phyloP scores from a whole-genome alignment of 225 moss, liverwort and hornwort species.

The Antitrichia curtipendula region DNA sequence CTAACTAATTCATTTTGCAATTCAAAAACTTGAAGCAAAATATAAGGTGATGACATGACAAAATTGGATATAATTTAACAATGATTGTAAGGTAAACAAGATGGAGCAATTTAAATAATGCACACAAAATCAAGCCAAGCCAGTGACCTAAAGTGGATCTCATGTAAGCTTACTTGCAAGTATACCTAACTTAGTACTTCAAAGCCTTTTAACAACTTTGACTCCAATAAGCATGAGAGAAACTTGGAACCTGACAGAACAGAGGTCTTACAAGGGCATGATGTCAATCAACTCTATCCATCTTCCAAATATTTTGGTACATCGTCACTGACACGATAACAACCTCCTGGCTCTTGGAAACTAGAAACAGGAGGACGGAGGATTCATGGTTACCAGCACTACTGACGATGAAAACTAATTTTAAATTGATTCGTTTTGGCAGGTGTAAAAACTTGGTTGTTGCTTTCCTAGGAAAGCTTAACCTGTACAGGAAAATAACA shows the following conservation, averaged over 20 bases:
- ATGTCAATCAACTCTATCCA: slow-evolving; percentile 7
- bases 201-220: background rate
- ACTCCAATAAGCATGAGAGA: background rate
- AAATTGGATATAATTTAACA: background rate
- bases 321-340: background rate
- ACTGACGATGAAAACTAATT: background rate
- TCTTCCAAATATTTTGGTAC: background rate
- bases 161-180: background rate
- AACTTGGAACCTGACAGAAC: background rate
- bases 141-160: background rate
- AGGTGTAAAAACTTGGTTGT: background rate
- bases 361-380: background rate
- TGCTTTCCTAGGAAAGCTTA: background rate
- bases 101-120: background rate
- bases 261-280: background rate
- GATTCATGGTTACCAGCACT: background rate
- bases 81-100: background rate
- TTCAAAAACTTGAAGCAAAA: background rate
- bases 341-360: background rate
- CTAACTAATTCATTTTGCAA: background rate
- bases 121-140: background rate
- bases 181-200: background rate
- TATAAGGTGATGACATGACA: background rate
- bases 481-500: background rate
- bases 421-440: background rate